Evolutionary conservation across 305 asterid species (phyloP).

Genomic region (Nicotiana rustica): DNA sequence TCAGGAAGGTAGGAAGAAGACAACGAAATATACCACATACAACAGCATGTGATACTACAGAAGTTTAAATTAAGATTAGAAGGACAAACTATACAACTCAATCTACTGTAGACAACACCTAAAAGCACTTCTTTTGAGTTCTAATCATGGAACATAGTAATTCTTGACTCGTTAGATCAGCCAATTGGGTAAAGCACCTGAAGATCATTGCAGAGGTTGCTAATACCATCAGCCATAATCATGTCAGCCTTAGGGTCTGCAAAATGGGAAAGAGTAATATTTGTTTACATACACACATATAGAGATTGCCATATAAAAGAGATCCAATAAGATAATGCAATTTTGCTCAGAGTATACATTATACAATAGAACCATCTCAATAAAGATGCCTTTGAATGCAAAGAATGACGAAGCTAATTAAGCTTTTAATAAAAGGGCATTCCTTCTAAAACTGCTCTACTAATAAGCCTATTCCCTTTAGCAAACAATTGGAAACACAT

Average conservation of each 20-base stretch:
- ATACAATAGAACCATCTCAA: neutral
- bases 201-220: conserved; percentile 81
- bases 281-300: neutral
- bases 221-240: conserved; percentile 95
- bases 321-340: neutral
- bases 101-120: conserved; percentile 6
- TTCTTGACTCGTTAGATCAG: neutral
- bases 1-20: conserved; percentile 29
- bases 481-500: neutral
- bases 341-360: conserved; percentile 10
- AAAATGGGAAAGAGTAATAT: conserved; percentile 31
- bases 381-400: conserved; percentile 4
- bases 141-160: conserved; percentile 25
- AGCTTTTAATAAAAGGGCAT: neutral
- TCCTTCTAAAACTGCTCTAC: neutral
- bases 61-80: conserved; percentile 18
- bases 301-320: neutral
- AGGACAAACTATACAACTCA: neutral
- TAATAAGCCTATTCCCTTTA: neutral
- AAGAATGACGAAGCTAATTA: neutral
- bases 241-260: conserved; percentile 87
- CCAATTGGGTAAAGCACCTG: conserved; percentile 61
- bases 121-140: conserved; percentile 22
- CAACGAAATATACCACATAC: neutral
- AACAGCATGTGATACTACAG: conserved; percentile 9